Evolutionary conservation across 164 flowering plant species (phyloP), one percentile per base, ranked within the genome.

Genomic region (Pachysandra terminalis): DNA sequence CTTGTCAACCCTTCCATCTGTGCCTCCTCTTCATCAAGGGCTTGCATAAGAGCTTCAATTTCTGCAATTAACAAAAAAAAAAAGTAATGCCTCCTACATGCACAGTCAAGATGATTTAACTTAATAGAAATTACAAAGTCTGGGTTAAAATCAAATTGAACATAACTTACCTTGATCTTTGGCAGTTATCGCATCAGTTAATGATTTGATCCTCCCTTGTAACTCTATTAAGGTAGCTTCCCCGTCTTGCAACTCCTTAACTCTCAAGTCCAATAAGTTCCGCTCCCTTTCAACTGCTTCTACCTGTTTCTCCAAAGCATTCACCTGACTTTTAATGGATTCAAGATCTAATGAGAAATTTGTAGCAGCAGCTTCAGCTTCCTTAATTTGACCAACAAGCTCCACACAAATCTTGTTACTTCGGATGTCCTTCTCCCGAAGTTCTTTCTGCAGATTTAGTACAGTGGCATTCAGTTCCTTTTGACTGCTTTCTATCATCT

Each of bases 1-100:
- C 65, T 82, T 25, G 61, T 79, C 77, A 87, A 68, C 55, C 74
- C 85, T 73, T 88, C 96, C 91, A 96, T 87, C 80, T 96, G 91
- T 10, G 78, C 66, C 82, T 96, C 99, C 76, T 93, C 97, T 77
- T 89, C 98, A 64, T 96, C 99, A 72, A 96, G 93, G 24, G 97
- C 99, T 81, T 93, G 98, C 95, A 91, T 85, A 63, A 96, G 75
- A 26, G 86, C 82, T 73, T 96, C 99, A 74, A 79, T 85, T 79
- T 96, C 99, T 96, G 87, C 23, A 62, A 64, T 32, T 49, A 61
- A 40, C 45, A 65, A 57, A 69, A 61, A n/a, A n/a, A n/a, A 26
- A 28, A 19, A 53, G 32, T 27, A 63, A 49, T 37, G 66, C 61
- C n/a, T 19, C 26, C 19, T 19, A 15, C 1, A 68, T 17, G 45